Percentiles rank a stretch among this genome's conserved stretches.
Conservation (phyloP, 2,329 filamentous ascomycete genomes). For the Graphium sp. region DNA sequence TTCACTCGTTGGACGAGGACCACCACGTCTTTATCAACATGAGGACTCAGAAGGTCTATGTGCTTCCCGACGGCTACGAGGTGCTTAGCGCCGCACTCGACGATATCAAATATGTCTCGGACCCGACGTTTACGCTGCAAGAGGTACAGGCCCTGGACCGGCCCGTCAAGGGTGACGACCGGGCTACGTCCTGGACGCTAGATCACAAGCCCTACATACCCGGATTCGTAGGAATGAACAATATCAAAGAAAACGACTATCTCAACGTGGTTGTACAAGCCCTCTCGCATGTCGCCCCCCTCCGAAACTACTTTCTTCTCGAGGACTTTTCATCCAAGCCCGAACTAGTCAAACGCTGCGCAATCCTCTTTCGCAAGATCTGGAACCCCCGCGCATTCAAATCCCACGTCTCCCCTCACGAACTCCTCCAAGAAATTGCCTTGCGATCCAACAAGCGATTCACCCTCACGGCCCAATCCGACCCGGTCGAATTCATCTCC, state of each 20-base stretch:
- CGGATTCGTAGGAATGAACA: constrained; percentile 97
- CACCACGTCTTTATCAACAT: constrained; percentile 99
- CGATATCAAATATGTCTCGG: constrained; percentile 95
- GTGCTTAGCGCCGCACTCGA: constrained; percentile 88
- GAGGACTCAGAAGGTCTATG: constrained; percentile 78
- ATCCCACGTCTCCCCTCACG: constrained; percentile 90
- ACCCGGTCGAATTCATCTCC: constrained; percentile 88
- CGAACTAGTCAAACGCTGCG: constrained; percentile 76
- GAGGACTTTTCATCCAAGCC: constrained; percentile 57
- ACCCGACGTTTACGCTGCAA: constrained; percentile 66
- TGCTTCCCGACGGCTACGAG: constrained; percentile 92
- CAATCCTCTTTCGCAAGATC: constrained; percentile 84
- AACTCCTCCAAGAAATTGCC: constrained; percentile 87
- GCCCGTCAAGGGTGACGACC: constrained; percentile 31
- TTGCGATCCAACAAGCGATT: constrained; percentile 84
- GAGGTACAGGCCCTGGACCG: constrained; percentile 72
- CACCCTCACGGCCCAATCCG: constrained; percentile 76
- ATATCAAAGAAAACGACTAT: constrained; percentile 99
- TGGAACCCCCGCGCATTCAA: constrained; percentile 98
- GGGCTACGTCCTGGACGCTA: constrained; percentile 55
- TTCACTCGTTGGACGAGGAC: constrained; percentile 84
- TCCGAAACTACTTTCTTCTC: constrained; percentile 84
- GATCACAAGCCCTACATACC: constrained; percentile 64
- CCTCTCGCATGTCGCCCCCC: constrained; percentile 71
- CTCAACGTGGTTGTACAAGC: constrained; percentile 90